Conservation (phyloP, 2,329 filamentous ascomycete species). For the Pseudogymnoascus destructans region DNA sequence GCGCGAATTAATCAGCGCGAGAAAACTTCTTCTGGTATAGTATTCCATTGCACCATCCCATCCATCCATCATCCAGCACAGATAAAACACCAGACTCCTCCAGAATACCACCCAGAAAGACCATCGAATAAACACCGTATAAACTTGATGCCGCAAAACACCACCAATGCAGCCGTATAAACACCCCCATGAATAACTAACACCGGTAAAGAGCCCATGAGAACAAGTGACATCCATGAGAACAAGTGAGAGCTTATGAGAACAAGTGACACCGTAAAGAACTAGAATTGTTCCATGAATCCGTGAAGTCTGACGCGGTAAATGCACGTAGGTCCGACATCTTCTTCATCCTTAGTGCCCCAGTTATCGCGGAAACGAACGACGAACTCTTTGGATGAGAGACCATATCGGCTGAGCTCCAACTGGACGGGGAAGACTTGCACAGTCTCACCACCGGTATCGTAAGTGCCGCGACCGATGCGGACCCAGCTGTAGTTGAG, state of each 20-base stretch:
- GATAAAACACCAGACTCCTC: background rate
- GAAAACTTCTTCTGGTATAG: background rate
- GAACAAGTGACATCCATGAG: background rate
- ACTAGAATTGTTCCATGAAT: conserved; percentile 18
- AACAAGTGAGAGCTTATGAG: no score
- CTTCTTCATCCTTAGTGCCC: conserved; percentile 29
- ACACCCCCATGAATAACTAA: background rate
- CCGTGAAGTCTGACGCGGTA: conserved; percentile 50
- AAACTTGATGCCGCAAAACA: background rate
- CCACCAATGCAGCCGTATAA: background rate
- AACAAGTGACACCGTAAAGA: background rate
- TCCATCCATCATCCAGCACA: conserved; percentile 2
- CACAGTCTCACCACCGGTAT: conserved; percentile 28
- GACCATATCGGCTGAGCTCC: conserved; percentile 35
- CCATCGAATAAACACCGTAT: conserved; percentile 1
- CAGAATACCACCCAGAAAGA: background rate
- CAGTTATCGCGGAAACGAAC: conserved; percentile 46
- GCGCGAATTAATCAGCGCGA: background rate
- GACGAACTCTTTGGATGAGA: conserved; percentile 38
- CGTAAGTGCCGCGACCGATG: conserved; percentile 43
- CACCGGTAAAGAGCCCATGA: background rate
- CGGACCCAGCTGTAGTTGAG: conserved; percentile 38
- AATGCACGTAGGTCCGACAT: conserved; percentile 46
- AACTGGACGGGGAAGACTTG: conserved; percentile 41
- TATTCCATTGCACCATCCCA: background rate